A percentile compares a stretch with the other conserved stretches of the same genome.
Evolutionary conservation across 1,284 basidiomycete genomes (phyloP).

Genomic region (Earliella scabrosa): DNA sequence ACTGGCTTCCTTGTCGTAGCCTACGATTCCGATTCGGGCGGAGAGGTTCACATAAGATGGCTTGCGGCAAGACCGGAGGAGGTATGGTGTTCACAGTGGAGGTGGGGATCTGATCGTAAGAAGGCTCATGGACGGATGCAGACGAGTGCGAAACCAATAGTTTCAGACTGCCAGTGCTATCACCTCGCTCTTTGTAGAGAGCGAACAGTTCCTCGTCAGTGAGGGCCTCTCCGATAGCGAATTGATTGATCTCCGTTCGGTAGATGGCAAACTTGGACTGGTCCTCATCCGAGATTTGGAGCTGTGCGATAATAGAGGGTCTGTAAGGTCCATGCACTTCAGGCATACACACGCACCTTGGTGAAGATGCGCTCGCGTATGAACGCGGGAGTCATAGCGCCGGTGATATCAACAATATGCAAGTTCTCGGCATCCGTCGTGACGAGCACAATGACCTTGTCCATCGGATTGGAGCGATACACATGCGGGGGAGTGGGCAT

Average conservation of each 20-base stretch:
- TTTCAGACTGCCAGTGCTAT: conserved; percentile 78
- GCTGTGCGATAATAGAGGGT: conserved; percentile 45
- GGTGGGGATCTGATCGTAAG: conserved; percentile 41
- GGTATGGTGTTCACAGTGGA: conserved; percentile 54
- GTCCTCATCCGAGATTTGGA: conserved; percentile 86
- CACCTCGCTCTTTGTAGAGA: conserved; percentile 75
- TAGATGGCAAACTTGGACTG: conserved; percentile 80
- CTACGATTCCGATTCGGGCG: conserved; percentile 54
- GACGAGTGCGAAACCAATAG: conserved; percentile 75
- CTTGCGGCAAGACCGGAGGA: conserved; percentile 53
- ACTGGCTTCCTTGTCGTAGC: conserved; percentile 69
- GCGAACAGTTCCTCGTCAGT: conserved; percentile 70
- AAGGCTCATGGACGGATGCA: conserved; percentile 59
- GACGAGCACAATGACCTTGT: conserved; percentile 70
- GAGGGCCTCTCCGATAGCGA: conserved; percentile 73
- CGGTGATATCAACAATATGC: conserved; percentile 78
- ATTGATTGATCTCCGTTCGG: conserved; percentile 82
- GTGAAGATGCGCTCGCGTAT: conserved; percentile 87
- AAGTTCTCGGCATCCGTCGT: conserved; percentile 85
- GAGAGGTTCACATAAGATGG: conserved; percentile 44
- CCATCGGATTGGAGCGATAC: conserved; percentile 33
- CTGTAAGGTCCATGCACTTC: neutral
- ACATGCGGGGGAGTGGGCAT: conserved; percentile 21
- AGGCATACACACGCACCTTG: conserved; percentile 53
- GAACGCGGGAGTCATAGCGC: conserved; percentile 68